phyloP scores from a whole-genome alignment of 345 rosid genomes.

The Aquilaria yunnanensis region DNA sequence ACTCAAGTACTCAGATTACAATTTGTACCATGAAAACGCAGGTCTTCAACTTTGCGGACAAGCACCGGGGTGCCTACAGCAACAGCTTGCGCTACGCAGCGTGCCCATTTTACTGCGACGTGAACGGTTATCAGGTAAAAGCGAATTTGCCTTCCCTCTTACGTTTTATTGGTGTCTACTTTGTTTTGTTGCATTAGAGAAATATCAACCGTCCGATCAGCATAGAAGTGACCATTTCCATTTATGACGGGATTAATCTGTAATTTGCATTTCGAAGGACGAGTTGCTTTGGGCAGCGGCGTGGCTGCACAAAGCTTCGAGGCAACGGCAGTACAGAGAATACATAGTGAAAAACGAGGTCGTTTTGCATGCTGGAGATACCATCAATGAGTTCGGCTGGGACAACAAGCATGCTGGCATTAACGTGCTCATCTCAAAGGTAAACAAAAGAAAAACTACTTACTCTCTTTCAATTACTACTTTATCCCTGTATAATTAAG shows the following conservation, averaged over 20 bases:
- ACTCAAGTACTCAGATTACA: too few species aligned
- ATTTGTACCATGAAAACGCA: slow-evolving; percentile 9
- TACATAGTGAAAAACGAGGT: slow-evolving; percentile 85
- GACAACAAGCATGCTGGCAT: slow-evolving; percentile 96
- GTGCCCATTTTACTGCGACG: slow-evolving; percentile 96
- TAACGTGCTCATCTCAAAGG: slow-evolving; percentile 93
- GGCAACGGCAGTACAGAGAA: slow-evolving; percentile 56
- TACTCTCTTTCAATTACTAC: too few species aligned
- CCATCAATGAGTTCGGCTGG: slow-evolving; percentile 94
- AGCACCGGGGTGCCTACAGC: slow-evolving; percentile 83
- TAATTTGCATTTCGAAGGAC: slow-evolving; percentile 34
- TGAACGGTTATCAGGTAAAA: slow-evolving; percentile 84
- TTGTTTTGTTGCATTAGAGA: too few species aligned
- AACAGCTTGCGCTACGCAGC: slow-evolving; percentile 58
- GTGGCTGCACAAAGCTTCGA: slow-evolving; percentile 92
- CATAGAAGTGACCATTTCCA: background rate
- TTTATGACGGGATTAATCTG: too few species aligned
- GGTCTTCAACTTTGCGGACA: slow-evolving; percentile 93
- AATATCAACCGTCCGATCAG: slow-evolving; percentile 14
- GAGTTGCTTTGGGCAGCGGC: slow-evolving; percentile 98
- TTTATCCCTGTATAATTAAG: too few species aligned
- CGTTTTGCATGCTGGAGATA: slow-evolving; percentile 72
- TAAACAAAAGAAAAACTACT: slow-evolving; percentile 2
- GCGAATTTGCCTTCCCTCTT: background rate
- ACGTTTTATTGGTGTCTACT: background rate